Evolutionary conservation across 2,329 filamentous ascomycete species (phyloP), one percentile per base, ranked within the genome.

Genomic region (Pseudomassariella vexata): DNA sequence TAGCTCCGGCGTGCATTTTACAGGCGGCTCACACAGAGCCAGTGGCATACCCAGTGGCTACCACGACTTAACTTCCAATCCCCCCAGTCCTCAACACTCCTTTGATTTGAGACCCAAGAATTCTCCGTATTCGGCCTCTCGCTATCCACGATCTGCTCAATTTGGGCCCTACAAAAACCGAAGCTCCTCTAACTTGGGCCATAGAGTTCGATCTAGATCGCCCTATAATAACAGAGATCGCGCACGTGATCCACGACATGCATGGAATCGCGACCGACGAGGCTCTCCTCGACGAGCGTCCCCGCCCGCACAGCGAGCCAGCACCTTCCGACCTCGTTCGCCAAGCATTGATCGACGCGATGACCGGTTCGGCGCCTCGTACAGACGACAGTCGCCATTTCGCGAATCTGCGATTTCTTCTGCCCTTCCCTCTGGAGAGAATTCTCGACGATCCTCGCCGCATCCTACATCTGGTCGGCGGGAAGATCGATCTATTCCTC

Each of bases 171-270:
- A n/a, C n/a, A n/a, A n/a, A n/a, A n/a, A 17, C 28, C 28, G 27
- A 15, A 12, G 12, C 9, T 26, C 24, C 24, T 32, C 17, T 38
- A 36, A 36, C 28, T 18, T 24, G 23, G 14, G 38, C 20, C 36
- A 40, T 41, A 72, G 69, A 52, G 63, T 70, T 40, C 62, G 73
- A 44, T 77, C 73, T 16, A 63, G 73, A 28, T 76, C 73, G 20
- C 72, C 73, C 2, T 65, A 62, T 36, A n/a, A n/a, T n/a, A 60
- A 61, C 23, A 59, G 68, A 47, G 69, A 73, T 37, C 63, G 61
- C 61, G 57, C 16, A 12, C 28, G 28, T 30, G 32, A 34, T 24
- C 27, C 24, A 9, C 37, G 37, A 22, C 33, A 39, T 28, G 14
- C 31, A 15, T 26, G 37, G 11, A 34, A 39, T 29, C 37, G 35